Percentiles rank a stretch among this genome's conserved stretches.
Evolutionary conservation across 495 filamentous ascomycete species (phyloP).

Genomic region (Elaphomyces granulatus): DNA sequence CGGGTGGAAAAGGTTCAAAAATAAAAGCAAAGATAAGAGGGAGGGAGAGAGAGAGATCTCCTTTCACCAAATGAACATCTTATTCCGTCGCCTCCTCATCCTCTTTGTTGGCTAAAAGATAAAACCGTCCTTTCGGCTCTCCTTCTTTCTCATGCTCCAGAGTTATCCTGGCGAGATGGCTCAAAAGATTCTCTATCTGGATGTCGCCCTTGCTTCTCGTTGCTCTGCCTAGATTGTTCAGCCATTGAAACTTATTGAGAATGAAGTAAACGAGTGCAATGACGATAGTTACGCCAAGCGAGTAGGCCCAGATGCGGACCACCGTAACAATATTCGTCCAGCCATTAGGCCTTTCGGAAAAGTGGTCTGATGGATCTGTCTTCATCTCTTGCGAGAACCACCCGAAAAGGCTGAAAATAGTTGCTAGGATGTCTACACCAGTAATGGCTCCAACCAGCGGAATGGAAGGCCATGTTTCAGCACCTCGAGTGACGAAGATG

Average conservation of each 20-base stretch:
- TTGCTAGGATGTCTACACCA: conserved; percentile 50
- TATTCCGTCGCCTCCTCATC: conserved; percentile 31
- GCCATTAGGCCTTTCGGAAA: conserved; percentile 39
- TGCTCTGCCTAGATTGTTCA: conserved; percentile 58
- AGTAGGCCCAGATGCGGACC: conserved; percentile 63
- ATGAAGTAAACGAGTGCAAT: conserved; percentile 63
- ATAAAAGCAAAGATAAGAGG: too few relatives aligned
- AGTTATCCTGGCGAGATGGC: conserved; percentile 51
- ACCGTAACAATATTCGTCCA: conserved; percentile 63
- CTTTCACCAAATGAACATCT: too few relatives aligned
- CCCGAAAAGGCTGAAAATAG: conserved; percentile 57
- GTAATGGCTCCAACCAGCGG: conserved; percentile 53
- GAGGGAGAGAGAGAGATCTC: too few relatives aligned
- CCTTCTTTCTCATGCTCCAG: conserved; percentile 51
- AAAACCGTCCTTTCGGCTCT: conserved; percentile 23
- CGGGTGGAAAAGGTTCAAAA: too few relatives aligned
- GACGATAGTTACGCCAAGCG: conserved; percentile 58
- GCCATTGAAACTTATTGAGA: conserved; percentile 49
- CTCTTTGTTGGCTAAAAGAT: conserved; percentile 26
- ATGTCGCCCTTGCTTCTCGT: conserved; percentile 53
- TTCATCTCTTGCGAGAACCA: conserved; percentile 45
- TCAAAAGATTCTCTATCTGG: conserved; percentile 61
- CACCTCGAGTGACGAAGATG: conserved; percentile 59
- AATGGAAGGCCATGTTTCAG: conserved; percentile 50
- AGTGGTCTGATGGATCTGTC: conserved; percentile 26